Conservation (phyloP, 192 early-diverging fungal species). For the Dimargaris xerosporica region DNA sequence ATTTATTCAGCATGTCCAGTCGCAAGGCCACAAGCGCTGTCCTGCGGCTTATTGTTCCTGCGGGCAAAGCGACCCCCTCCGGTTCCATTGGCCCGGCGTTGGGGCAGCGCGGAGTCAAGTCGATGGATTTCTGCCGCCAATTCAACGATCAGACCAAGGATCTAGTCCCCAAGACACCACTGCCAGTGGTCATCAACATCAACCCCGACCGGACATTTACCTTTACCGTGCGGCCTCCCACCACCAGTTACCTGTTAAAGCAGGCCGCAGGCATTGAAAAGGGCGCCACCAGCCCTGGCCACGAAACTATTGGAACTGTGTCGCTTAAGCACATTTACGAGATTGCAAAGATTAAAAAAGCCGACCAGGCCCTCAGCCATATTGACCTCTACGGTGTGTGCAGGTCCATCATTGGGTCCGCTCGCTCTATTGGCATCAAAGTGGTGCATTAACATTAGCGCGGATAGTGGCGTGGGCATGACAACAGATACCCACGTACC, state of each 20-base stretch:
- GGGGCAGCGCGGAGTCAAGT: constrained; percentile 90
- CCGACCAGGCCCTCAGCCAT: constrained; percentile 62
- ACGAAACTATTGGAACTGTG: constrained; percentile 60
- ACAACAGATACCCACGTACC: too few relatives aligned
- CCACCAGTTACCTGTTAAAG: constrained; percentile 75
- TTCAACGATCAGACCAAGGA: constrained; percentile 95
- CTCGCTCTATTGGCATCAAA: constrained; percentile 68
- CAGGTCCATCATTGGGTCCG: constrained; percentile 56
- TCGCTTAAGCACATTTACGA: constrained; percentile 90
- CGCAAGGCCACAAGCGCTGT: constrained; percentile 27
- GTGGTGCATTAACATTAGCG: constrained; percentile 44
- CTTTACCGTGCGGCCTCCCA: constrained; percentile 74
- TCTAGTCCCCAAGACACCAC: constrained; percentile 59
- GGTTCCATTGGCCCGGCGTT: constrained; percentile 91
- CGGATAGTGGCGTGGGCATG: too few relatives aligned
- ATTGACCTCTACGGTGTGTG: constrained; percentile 51
- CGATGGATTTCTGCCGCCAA: constrained; percentile 96
- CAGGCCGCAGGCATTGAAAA: constrained; percentile 77
- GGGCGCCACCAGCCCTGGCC: constrained; percentile 63
- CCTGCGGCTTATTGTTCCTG: constrained; percentile 63
- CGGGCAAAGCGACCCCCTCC: constrained; percentile 87
- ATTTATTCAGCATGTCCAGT: neutral
- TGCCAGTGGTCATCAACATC: constrained; percentile 68
- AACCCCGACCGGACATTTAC: constrained; percentile 86
- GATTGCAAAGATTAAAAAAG: constrained; percentile 78